Evolutionary conservation across 208 protist species (phyloP).

Genomic region (Entamoeba invadens): DNA sequence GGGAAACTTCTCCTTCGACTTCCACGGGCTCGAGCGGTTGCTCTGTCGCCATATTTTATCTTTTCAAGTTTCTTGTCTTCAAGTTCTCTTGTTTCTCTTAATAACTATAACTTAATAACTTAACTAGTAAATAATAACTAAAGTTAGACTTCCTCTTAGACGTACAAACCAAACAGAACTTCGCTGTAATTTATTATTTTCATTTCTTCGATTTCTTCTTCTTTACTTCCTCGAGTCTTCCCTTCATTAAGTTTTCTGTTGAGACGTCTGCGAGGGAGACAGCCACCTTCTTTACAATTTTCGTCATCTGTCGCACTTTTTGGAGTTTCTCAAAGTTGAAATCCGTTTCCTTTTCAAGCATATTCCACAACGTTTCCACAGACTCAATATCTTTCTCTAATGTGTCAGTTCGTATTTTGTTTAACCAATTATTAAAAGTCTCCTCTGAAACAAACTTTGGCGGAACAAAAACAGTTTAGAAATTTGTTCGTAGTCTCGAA

Average conservation of each 20-base stretch:
- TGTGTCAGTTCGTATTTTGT: too few species aligned
- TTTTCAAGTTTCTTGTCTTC: too few species aligned
- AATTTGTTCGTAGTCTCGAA: not conserved
- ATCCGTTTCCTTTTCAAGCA: not conserved
- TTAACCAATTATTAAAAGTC: too few species aligned
- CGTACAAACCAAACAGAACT: too few species aligned
- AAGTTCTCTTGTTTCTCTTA: too few species aligned
- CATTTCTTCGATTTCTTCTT: not conserved
- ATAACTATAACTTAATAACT: too few species aligned
- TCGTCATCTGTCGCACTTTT: not conserved
- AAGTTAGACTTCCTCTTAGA: too few species aligned
- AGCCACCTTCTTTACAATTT: not conserved
- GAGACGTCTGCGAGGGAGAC: not conserved
- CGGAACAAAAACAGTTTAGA: not conserved
- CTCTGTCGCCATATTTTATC: too few species aligned
- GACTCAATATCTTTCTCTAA: not conserved
- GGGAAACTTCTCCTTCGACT: not conserved
- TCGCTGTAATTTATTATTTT: not conserved
- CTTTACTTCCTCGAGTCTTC: not conserved
- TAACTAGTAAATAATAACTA: too few species aligned
- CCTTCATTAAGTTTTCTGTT: not conserved
- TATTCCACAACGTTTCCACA: not conserved
- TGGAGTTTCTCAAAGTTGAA: not conserved
- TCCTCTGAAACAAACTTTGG: too few species aligned
- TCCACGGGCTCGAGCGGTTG: too few species aligned